A percentile compares a stretch with the other conserved stretches of the same genome.
Conservation (phyloP, 2,329 filamentous ascomycete genomes). For the Tolypocladium tropicale region DNA sequence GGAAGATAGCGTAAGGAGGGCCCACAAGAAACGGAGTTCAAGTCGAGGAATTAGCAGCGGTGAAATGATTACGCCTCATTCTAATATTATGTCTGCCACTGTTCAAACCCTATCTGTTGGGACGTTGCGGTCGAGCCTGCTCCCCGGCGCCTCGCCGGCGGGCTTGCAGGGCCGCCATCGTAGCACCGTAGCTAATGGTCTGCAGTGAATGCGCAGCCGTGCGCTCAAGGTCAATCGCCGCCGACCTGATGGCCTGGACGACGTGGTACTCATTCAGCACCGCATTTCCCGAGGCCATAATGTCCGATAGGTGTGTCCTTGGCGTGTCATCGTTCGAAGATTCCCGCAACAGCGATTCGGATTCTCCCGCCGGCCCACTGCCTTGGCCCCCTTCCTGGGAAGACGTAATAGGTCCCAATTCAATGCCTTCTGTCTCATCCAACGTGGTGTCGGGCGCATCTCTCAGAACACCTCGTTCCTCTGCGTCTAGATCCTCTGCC, state of each 20-base stretch:
- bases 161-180: constrained; percentile 40
- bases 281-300: constrained; percentile 44
- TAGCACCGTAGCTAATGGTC: constrained; percentile 43
- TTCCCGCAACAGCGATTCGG: constrained; percentile 15
- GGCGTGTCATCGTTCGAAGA: constrained; percentile 17
- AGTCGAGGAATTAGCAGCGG: neutral
- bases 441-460: constrained; percentile 22
- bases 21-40: neutral
- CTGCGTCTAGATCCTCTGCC: constrained; percentile 43
- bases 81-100: neutral
- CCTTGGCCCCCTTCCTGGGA: constrained; percentile 12
- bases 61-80: neutral
- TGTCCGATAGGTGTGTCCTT: constrained; percentile 32
- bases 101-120: constrained; percentile 8
- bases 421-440: constrained; percentile 33
- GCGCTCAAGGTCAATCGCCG: constrained; percentile 34
- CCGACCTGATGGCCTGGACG: constrained; percentile 35
- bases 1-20: constrained; percentile 67
- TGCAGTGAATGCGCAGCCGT: constrained; percentile 41
- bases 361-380: constrained; percentile 14
- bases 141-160: constrained; percentile 25
- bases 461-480: constrained; percentile 42
- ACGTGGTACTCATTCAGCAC: constrained; percentile 44
- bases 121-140: constrained; percentile 7
- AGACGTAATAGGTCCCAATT: constrained; percentile 27